These are phyloP conservation scores for Pigoraptor vietnamica DNA, from an alignment of 78 protist species.

Conservation along the genomic window DNA sequence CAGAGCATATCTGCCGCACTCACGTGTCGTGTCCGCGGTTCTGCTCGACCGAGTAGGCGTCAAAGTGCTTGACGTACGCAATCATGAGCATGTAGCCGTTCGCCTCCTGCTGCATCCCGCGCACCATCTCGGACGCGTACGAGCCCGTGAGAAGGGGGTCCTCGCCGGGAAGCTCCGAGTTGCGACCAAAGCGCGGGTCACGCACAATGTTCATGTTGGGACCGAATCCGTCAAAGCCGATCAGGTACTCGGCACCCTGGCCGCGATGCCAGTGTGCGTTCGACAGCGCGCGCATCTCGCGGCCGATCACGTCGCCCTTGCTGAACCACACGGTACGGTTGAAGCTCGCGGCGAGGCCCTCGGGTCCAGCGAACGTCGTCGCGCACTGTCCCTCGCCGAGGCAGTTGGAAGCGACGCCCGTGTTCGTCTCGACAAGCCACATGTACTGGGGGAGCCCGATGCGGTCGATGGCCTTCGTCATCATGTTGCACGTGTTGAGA, in stretches of 20 bases:
- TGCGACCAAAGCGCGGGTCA: slow-evolving; percentile 63
- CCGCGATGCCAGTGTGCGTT: slow-evolving; percentile 9
- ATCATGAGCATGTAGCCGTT: slow-evolving; percentile 7
- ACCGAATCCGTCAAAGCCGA: slow-evolving; percentile 24
- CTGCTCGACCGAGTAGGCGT: slow-evolving; percentile 5
- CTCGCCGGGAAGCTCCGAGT: slow-evolving; percentile 42
- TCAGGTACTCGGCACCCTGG: neutral
- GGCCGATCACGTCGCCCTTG: slow-evolving; percentile 17
- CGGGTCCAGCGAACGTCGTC: slow-evolving; percentile 30
- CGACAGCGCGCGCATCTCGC: slow-evolving; percentile 34
- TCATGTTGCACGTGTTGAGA: neutral
- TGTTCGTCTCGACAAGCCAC: neutral
- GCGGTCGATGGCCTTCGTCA: neutral
- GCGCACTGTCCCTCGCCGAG: slow-evolving; percentile 6
- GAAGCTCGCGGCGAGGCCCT: slow-evolving; percentile 15
- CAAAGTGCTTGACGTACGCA: slow-evolving; percentile 21
- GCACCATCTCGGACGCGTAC: neutral
- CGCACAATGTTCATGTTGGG: slow-evolving; percentile 22
- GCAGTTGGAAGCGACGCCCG: neutral
- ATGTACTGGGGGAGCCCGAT: slow-evolving; percentile 1
- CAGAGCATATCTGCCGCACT: too few species aligned
- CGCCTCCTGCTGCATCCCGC: neutral
- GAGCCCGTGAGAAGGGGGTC: slow-evolving; percentile 40
- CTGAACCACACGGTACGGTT: neutral
- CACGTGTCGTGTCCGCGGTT: neutral